Base-by-base conservation (phyloP, 495 filamentous ascomycete genomes). In the Talaromyces borbonicus region DNA sequence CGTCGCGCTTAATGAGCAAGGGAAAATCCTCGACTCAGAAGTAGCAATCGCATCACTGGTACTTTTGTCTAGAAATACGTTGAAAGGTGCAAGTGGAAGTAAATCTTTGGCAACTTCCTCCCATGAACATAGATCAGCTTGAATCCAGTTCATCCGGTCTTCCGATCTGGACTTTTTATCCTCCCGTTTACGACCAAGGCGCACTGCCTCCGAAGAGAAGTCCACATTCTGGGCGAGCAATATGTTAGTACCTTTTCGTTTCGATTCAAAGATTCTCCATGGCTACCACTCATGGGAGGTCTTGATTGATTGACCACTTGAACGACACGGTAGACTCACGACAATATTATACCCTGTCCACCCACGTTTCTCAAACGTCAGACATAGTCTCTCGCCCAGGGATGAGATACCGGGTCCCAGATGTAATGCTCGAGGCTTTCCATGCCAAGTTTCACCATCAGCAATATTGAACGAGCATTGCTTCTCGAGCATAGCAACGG, bases 11-110 rank as follows among this genome's bases (percentile, higher is more conserved):
- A 55, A 46, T 7, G 49, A 25, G 1, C 36, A 24, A 7, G 46
- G 37, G 8, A 63, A 51, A 3, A 37, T 43, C 16, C 45, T 46
- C 3, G 61, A 48, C 14, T 35, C 47, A 11, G 51, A 55, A 0
- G 67, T 70, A 12, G 63, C 58, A 35, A 70, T 67, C 15, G 67
- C 61, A 41, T 70, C 67, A 51, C 63, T 67, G 4, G 67, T 70
- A 47, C 67, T 67, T 43, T 70, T 70, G 39, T 70, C 67, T 0
- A 68, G 39, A 16, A 70, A 57, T 32, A 64, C 57, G 25, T 70
- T 61, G 35, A 70, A 65, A 0, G 67, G 63, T 0, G 56, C 59
- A 37, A 59, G 54, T 1, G 39, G 45, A 11, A 43, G 1, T 5
- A 65, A 43, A 8, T 25, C 27, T 15, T n/a, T 20, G 5, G 57